Percentiles rank a stretch among this genome's conserved stretches.
Conservation (phyloP, 345 rosid species). For the Eucalyptus fibrosa region DNA sequence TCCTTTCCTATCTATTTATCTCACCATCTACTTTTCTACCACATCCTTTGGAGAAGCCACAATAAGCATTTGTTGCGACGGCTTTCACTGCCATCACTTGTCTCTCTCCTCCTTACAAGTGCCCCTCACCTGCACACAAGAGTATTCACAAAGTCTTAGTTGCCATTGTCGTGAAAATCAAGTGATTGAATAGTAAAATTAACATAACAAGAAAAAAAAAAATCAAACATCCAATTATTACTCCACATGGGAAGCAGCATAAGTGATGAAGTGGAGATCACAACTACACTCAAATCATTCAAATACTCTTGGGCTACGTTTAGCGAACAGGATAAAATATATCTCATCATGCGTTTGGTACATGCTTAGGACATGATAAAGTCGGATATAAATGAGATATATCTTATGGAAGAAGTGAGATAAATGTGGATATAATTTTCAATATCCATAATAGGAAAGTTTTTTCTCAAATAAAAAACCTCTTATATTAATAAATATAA, state of each 20-base stretch:
- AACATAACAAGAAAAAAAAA: background rate
- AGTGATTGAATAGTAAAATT: background rate
- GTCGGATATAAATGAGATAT: too few species aligned
- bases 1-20: background rate
- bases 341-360: too few species aligned
- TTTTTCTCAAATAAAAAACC: too few species aligned
- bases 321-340: too few species aligned
- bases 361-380: too few species aligned
- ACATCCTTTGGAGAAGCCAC: background rate
- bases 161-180: background rate
- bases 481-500: too few species aligned
- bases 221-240: background rate
- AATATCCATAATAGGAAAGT: too few species aligned
- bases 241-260: background rate
- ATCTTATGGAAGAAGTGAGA: too few species aligned
- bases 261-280: background rate
- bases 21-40: background rate
- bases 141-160: background rate
- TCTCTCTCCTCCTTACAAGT: background rate
- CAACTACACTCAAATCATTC: background rate
- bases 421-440: fast-evolving
- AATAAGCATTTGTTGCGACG: background rate
- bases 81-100: background rate
- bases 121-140: background rate
- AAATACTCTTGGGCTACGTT: background rate